A percentile compares a stretch with the other conserved stretches of the same genome.
Evolutionary conservation across 176 grass and related monocot genomes (phyloP).

Genomic region (Alopecurus myosuroides): DNA sequence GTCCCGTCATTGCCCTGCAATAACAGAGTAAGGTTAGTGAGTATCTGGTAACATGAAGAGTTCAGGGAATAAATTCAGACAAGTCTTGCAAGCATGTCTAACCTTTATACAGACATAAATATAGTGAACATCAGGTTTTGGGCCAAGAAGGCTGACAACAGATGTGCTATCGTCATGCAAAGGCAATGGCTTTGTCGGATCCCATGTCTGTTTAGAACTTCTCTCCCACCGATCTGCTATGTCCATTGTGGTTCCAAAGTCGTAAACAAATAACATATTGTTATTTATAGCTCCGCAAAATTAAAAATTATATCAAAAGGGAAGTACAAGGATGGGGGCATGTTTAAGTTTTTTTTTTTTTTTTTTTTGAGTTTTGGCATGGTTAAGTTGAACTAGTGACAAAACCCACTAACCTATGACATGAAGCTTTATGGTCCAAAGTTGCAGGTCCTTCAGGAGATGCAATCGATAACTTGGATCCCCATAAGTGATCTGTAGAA

Average conservation of each 20-base stretch:
- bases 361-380: no score
- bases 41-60: not conserved
- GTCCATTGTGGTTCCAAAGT: not conserved
- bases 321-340: not conserved
- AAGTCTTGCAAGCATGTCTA: not conserved
- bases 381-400: not conserved
- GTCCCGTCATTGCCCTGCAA: not conserved
- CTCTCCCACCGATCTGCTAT: constrained; percentile 69
- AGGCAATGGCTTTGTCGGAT: constrained; percentile 71
- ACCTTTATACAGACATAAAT: constrained; percentile 97
- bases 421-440: constrained; percentile 80
- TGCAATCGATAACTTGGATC: constrained; percentile 83
- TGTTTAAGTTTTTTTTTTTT: not conserved
- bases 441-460: constrained; percentile 59
- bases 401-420: constrained; percentile 72
- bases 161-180: constrained; percentile 54
- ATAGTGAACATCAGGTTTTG: constrained; percentile 88
- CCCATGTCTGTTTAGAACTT: constrained; percentile 52
- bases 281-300: not conserved
- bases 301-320: not conserved
- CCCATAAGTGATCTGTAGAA: constrained; percentile 84
- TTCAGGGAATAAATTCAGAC: not conserved
- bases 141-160: constrained; percentile 46
- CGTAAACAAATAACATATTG: not conserved
- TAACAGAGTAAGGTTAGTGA: not conserved